Conservation (phyloP, 2,329 filamentous ascomycete genomes). For the Tolypocladium inflatum region DNA sequence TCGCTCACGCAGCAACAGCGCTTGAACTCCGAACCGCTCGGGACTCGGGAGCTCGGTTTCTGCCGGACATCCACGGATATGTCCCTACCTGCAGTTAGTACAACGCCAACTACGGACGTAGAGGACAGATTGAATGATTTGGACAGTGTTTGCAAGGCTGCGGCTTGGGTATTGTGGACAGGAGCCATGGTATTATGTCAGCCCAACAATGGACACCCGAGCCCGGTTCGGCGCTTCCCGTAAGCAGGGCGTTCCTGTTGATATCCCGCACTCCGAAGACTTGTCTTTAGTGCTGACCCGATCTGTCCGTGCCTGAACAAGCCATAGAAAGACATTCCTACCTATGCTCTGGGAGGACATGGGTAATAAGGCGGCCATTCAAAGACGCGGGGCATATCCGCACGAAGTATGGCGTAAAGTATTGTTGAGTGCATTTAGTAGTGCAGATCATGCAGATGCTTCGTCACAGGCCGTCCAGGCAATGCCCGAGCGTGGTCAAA, state of each 20-base stretch:
- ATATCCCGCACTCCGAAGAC: neutral
- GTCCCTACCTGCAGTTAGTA: neutral
- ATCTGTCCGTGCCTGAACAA: neutral
- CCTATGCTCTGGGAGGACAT: neutral
- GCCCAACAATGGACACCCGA: neutral
- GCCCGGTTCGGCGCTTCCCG: neutral
- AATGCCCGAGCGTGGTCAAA: neutral
- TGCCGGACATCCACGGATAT: neutral
- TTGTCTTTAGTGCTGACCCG: neutral
- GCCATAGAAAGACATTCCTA: neutral
- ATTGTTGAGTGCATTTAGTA: neutral
- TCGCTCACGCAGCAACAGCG: neutral
- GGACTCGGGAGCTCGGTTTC: neutral
- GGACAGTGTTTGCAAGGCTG: neutral
- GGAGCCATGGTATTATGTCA: neutral
- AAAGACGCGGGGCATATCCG: neutral
- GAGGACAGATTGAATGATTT: neutral
- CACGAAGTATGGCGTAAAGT: neutral
- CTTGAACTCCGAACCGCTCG: neutral
- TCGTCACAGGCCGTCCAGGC: neutral
- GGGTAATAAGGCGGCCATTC: neutral
- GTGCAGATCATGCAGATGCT: neutral
- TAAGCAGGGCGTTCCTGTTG: neutral
- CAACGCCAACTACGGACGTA: neutral
- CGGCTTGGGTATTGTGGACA: neutral